phyloP scores from a whole-genome alignment of 78 protist species.

The Acrasis kona region DNA sequence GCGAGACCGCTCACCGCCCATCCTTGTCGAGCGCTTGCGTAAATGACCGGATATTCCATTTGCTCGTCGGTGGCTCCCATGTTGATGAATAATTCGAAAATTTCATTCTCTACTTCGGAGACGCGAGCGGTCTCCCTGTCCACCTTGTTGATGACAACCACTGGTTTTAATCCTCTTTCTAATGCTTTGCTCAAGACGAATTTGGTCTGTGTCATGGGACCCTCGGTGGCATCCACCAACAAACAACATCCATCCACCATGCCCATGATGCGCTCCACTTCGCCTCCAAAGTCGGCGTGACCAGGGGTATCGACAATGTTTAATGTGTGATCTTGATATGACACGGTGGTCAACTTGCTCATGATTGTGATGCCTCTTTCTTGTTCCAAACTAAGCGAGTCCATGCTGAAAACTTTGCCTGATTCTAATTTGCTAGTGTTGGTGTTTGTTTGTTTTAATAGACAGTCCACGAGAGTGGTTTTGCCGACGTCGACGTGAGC shows the following conservation, averaged over 20 bases:
- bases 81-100: conserved; percentile 62
- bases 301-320: conserved; percentile 87
- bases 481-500: conserved; percentile 45
- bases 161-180: conserved; percentile 34
- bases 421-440: too few relatives aligned
- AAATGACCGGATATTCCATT: conserved; percentile 67
- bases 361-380: conserved; percentile 87
- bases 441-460: conserved; percentile 13
- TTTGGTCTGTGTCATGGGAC: conserved; percentile 82
- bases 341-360: conserved; percentile 80
- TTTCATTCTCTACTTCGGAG: conserved; percentile 45
- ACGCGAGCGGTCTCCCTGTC: conserved; percentile 38
- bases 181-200: conserved; percentile 81
- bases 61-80: conserved; percentile 76
- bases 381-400: conserved; percentile 47
- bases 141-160: conserved; percentile 84
- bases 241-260: conserved; percentile 80
- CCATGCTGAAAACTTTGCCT: too few relatives aligned
- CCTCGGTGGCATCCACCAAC: conserved; percentile 87
- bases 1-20: conserved; percentile 33
- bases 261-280: conserved; percentile 69
- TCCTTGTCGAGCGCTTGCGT: conserved; percentile 73
- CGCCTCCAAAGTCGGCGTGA: conserved; percentile 87
- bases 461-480: conserved; percentile 29
- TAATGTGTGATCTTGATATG: conserved; percentile 88